Evolutionary conservation across 2,329 filamentous ascomycete species (phyloP), one percentile per base, ranked within the genome.

Genomic region (Daldinia eschscholtzii): DNA sequence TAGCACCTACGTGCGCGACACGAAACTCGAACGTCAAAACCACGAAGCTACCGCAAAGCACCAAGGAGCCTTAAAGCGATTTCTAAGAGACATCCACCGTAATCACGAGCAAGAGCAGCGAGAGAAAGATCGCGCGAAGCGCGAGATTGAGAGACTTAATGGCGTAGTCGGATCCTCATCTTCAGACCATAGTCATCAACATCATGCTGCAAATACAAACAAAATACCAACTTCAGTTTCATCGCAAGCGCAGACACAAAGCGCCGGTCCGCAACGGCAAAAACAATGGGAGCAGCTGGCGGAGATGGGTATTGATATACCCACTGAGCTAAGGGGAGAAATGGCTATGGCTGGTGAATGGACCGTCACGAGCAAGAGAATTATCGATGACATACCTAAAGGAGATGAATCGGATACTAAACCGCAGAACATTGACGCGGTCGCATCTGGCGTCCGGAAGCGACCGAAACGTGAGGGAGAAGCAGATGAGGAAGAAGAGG

Each of bases 281-380:
- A 87, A 86, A 61, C 96, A 99, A 81, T 88, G 97, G 76, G 91
- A 94, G 70, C 94, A 98, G 80, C 84, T 99, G 10, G 94, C 92
- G 4, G 92, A 92, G 39, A 87, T 99, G 85, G 96, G 96, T 0
- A 89, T 99, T 56, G 88, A 89, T 53, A 88, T 98, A 61, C 96
- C 96, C 0, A 90, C 93, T 50, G 90, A 92, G 72, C 89, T 93
- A 64, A 86, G 93, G 66, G 85, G 87, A 1, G 93, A 96, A 67
- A 89, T 98, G 88, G 94, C 94, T 4, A 89, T 98, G 83, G 90
- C 91, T 3, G 93, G 96, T 35, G 92, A 97, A 60, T 99, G 95
- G 95, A 89, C 93, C 0, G 87, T 91, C 10, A 90, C 88, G 65
- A 89, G 87, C 5, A 87, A 93, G 44, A 85, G 88, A 50, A 84